Evolutionary conservation across 2,329 filamentous ascomycete genomes (phyloP).

Genomic region (Colletotrichum eleusines): DNA sequence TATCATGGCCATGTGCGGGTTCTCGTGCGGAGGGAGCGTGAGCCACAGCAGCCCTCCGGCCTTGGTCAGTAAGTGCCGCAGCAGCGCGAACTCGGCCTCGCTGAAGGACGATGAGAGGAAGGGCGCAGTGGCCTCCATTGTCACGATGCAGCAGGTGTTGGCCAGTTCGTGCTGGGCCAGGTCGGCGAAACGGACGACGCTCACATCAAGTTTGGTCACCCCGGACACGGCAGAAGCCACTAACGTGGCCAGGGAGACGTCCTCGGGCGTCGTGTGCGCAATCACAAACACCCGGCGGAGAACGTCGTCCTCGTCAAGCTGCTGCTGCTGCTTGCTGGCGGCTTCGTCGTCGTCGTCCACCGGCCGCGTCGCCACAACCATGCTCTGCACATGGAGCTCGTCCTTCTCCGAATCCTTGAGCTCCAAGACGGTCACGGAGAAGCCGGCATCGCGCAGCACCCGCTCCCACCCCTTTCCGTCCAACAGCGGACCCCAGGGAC

Average conservation of each 20-base stretch:
- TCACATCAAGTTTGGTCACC: not conserved
- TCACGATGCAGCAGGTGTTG: not conserved
- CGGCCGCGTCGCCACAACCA: not conserved
- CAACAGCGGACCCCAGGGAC: slow-evolving; percentile 22
- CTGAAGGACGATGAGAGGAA: not conserved
- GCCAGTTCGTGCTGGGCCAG: not conserved
- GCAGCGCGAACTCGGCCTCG: not conserved
- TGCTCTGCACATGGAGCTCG: not conserved
- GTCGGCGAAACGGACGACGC: not conserved
- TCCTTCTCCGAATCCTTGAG: not conserved
- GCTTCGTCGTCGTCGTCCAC: not conserved
- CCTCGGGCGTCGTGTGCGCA: not conserved
- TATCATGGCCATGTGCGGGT: slow-evolving; percentile 21
- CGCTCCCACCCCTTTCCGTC: slow-evolving; percentile 11
- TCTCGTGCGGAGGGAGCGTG: not conserved
- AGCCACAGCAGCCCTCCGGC: not conserved
- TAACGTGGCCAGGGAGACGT: not conserved
- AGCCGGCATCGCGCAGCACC: slow-evolving; percentile 3
- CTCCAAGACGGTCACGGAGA: not conserved
- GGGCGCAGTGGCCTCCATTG: not conserved
- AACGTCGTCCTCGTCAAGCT: not conserved
- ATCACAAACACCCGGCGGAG: not conserved
- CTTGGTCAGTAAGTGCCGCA: not conserved
- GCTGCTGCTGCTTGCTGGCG: not conserved
- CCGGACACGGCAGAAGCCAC: not conserved